These are phyloP conservation scores for Trametes coccinea DNA, from an alignment of 768 basidiomycete species.

Conservation along the genomic window DNA sequence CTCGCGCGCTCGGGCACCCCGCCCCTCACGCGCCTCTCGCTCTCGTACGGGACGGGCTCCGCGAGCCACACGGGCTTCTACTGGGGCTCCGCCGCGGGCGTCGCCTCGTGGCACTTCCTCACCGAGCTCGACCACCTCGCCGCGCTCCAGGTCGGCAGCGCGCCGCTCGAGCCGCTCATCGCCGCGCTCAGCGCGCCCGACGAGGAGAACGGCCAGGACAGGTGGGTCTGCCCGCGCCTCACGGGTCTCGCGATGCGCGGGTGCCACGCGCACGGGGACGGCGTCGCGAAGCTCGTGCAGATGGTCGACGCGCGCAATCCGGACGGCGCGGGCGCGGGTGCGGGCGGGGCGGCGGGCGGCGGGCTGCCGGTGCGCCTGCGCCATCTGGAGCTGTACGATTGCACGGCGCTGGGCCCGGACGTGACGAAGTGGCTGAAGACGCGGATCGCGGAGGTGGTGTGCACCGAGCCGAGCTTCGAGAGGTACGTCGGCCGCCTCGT, in stretches of 20 bases:
- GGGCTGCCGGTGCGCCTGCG: slow-evolving; percentile 55
- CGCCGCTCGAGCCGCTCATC: slow-evolving; percentile 64
- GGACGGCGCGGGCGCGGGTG: slow-evolving; percentile 27
- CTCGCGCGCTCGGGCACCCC: slow-evolving; percentile 61
- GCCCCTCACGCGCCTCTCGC: slow-evolving; percentile 56
- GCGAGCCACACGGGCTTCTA: slow-evolving; percentile 45
- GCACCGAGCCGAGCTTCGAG: slow-evolving; percentile 58
- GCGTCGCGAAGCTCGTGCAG: slow-evolving; percentile 66
- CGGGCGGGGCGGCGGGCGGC: slow-evolving; percentile 36
- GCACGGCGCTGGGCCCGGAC: slow-evolving; percentile 64
- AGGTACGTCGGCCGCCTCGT: slow-evolving; percentile 32
- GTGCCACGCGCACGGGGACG: slow-evolving; percentile 66
- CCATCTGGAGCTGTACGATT: slow-evolving; percentile 65
- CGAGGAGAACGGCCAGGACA: slow-evolving; percentile 50
- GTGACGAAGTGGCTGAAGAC: slow-evolving; percentile 67
- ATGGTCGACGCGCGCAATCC: slow-evolving; percentile 76
- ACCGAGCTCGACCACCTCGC: slow-evolving; percentile 57
- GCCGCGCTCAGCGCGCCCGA: slow-evolving; percentile 58
- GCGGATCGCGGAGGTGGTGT: slow-evolving; percentile 61
- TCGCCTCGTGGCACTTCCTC: slow-evolving; percentile 70
- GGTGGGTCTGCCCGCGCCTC: slow-evolving; percentile 67
- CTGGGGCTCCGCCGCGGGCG: slow-evolving; percentile 56
- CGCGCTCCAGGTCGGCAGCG: slow-evolving; percentile 63
- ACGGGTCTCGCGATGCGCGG: slow-evolving; percentile 59
- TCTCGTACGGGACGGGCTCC: slow-evolving; percentile 53